Percentiles rank a stretch among this genome's conserved stretches.
Conservation (phyloP, 2,329 filamentous ascomycete species). For the Colletotrichum scovillei region DNA sequence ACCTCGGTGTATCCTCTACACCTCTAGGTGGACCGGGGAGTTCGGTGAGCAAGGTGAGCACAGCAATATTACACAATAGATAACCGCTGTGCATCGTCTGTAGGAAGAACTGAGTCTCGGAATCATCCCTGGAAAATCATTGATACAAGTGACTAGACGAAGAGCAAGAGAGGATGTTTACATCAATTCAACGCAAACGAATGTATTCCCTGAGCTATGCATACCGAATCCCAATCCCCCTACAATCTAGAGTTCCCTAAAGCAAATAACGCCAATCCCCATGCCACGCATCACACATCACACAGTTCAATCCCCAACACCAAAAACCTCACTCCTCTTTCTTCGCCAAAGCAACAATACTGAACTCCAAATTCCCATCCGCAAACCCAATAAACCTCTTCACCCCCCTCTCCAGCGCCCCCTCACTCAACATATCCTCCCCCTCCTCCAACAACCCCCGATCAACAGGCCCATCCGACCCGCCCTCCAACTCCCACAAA, state of each 20-base stretch:
- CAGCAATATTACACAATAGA: neutral
- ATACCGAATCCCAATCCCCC: neutral
- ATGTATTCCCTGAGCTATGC: neutral
- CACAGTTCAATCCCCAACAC: too few relatives aligned
- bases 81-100: neutral
- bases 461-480: constrained; percentile 78
- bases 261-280: neutral
- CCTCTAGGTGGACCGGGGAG: too few relatives aligned
- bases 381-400: constrained; percentile 53
- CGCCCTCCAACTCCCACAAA: constrained; percentile 85
- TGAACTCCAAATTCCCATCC: constrained; percentile 51
- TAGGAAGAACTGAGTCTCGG: too few relatives aligned
- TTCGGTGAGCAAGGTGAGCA: neutral
- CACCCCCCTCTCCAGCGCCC: constrained; percentile 72
- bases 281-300: neutral
- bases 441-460: constrained; percentile 65
- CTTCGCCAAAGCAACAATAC: constrained; percentile 50
- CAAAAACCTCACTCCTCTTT: neutral
- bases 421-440: constrained; percentile 74
- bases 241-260: neutral
- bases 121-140: too few relatives aligned
- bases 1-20: neutral
- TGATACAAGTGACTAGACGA: too few relatives aligned
- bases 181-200: neutral
- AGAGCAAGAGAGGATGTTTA: neutral